These are phyloP conservation scores for Vishniacozyma victoriae DNA, from an alignment of 768 basidiomycete species.

Conservation along the genomic window DNA sequence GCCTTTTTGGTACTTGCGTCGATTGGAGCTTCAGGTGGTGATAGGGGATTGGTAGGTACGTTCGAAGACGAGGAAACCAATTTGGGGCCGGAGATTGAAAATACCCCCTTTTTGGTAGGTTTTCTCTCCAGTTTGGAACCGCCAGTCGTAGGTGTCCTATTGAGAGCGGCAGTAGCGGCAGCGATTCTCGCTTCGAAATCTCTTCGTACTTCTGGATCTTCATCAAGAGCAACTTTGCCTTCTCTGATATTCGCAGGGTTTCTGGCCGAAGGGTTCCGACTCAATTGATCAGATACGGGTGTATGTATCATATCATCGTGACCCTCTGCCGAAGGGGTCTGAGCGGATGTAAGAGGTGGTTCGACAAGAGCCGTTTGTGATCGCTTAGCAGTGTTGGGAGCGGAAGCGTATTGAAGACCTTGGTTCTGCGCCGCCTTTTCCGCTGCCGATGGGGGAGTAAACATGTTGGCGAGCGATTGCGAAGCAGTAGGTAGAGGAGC, in stretches of 20 bases:
- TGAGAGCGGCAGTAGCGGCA: slow-evolving; percentile 31
- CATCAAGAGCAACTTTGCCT: slow-evolving; percentile 6
- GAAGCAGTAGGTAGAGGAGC: background rate
- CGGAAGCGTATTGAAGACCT: no score
- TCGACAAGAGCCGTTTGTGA: no score
- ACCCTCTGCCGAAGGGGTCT: background rate
- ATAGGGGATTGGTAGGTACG: slow-evolving; percentile 13
- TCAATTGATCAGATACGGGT: background rate
- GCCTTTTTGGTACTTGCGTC: slow-evolving; percentile 6
- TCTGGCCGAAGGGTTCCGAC: background rate
- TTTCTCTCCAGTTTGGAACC: slow-evolving; percentile 24
- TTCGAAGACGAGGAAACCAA: slow-evolving; percentile 34
- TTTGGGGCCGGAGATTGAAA: slow-evolving; percentile 33
- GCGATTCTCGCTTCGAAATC: slow-evolving; percentile 40
- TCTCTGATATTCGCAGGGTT: slow-evolving; percentile 7
- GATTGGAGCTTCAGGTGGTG: slow-evolving; percentile 5
- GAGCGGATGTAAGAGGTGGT: no score
- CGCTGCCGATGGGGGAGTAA: background rate
- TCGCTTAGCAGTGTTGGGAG: no score
- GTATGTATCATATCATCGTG: background rate
- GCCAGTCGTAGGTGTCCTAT: slow-evolving; percentile 25
- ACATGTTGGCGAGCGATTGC: background rate
- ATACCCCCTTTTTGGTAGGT: slow-evolving; percentile 19
- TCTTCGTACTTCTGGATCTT: slow-evolving; percentile 22
- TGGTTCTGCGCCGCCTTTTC: background rate